These are phyloP conservation scores for Antrodiella citrinella DNA, from an alignment of 768 basidiomycete genomes.

Conservation along the genomic window DNA sequence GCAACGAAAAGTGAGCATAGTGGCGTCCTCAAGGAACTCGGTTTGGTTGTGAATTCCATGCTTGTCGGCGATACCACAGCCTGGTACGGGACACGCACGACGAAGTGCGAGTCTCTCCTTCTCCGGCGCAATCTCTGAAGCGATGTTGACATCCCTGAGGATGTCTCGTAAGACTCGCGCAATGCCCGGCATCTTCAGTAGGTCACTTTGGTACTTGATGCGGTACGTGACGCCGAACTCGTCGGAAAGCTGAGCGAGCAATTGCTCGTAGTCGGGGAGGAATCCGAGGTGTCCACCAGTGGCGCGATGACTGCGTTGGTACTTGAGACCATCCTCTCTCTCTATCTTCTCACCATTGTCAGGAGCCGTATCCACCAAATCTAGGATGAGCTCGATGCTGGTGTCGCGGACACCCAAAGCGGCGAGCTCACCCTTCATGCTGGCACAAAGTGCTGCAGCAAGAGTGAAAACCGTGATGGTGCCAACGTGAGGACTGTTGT, in stretches of 20 bases:
- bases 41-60: too few species aligned
- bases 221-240: slow-evolving; percentile 7
- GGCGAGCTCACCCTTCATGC: not conserved
- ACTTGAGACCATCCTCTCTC: slow-evolving; percentile 15
- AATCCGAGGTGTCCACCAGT: slow-evolving; percentile 14
- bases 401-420: slow-evolving; percentile 3
- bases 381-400: slow-evolving; percentile 14
- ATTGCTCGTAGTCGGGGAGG: slow-evolving; percentile 18
- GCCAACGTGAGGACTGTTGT: slow-evolving; percentile 15
- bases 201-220: too few species aligned
- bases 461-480: not conserved
- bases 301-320: slow-evolving; percentile 20
- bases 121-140: slow-evolving; percentile 16
- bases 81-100: too few species aligned
- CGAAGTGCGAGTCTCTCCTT: slow-evolving; percentile 13
- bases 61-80: too few species aligned
- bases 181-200: slow-evolving; percentile 20
- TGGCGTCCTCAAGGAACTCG: slow-evolving; percentile 6
- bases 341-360: slow-evolving; percentile 2
- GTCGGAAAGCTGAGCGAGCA: slow-evolving; percentile 11
- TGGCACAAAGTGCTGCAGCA: not conserved
- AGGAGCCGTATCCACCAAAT: slow-evolving; percentile 25
- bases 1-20: slow-evolving; percentile 18
- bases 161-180: slow-evolving; percentile 19
- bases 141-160: too few species aligned